Evolutionary conservation across 257 asterid species (phyloP), one percentile per base, ranked within the genome.

Genomic region (Scutellaria baicalensis): DNA sequence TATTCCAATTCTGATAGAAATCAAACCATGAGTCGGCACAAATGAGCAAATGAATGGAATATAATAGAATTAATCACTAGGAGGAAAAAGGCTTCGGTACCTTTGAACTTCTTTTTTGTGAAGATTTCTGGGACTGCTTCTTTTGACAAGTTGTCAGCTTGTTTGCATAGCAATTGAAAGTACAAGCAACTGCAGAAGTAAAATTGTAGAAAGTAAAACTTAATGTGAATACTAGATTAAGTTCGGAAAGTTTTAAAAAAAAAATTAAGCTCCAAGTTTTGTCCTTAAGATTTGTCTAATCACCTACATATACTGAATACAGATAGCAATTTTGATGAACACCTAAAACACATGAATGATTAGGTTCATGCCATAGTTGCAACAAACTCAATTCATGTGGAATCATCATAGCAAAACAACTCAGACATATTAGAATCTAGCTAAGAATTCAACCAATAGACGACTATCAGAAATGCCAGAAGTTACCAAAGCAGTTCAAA

Each of bases 151-250:
- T 77, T 91, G 81, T 93, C 99, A 8, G 88, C 96, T 14, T 88
- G 85, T 81, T 85, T 83, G 86, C 95, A 93, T 12, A 93, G 84
- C 51, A 93, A 91, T 78, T 89, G 96, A 59, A 89, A 85, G 85
- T 93, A 93, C 75, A 91, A 56, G 84, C 93, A 93, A 82, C 97
- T 93, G 92, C 77, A 82, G 13, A 60, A 75, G 64, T 52, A 58
- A 57, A 69, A 68, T 18, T 12, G 73, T 45, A 35, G 56, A 39
- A 13, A 9, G 52, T 61, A 56, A 59, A 68, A 49, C 13, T 21
- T 45, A 62, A 35, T 8, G 31, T 20, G 43, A 16, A 9, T 52
- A 51, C 7, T 43, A 14, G 43, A 8, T 31, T 16, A 51, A 42
- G 33, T 17, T 51, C 18, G 13, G 56, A 56, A 63, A 12, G 4